Percentiles rank a stretch among this genome's conserved stretches.
Conservation (phyloP, 495 filamentous ascomycete species). For the Tetracladium setigerum region DNA sequence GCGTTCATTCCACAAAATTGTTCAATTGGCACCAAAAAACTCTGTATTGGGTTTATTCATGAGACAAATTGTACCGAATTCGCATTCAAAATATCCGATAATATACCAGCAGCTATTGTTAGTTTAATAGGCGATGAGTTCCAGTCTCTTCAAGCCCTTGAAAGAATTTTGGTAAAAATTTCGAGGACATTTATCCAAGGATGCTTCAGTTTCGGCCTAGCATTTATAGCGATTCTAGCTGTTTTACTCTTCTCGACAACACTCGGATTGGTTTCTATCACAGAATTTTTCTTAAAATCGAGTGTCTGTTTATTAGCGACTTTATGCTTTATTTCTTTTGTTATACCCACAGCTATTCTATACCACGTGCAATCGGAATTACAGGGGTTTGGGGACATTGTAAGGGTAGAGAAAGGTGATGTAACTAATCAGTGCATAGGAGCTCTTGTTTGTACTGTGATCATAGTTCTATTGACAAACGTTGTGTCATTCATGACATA, state of each 20-base stretch:
- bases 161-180: conserved; percentile 9
- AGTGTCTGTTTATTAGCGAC: conserved; percentile 6
- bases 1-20: conserved; percentile 7
- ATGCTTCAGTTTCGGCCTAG: conserved; percentile 7
- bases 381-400: conserved; percentile 2
- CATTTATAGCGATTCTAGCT: conserved; percentile 2
- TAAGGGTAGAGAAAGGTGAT: conserved; percentile 15
- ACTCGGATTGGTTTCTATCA: not conserved
- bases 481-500: no score
- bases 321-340: conserved; percentile 9
- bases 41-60: conserved; percentile 4
- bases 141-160: conserved; percentile 11
- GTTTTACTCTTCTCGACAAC: conserved; percentile 1
- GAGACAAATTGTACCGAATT: conserved; percentile 7
- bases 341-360: conserved; percentile 7
- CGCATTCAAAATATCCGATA: conserved; percentile 10
- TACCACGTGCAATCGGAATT: conserved; percentile 11
- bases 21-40: conserved; percentile 7
- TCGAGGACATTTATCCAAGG: conserved; percentile 2
- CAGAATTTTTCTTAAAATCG: conserved; percentile 1
- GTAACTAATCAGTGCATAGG: conserved; percentile 1
- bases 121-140: conserved; percentile 8
- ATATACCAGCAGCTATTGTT: conserved; percentile 8
- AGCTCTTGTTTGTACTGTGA: no score
- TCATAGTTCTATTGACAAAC: no score